Base-by-base conservation (phyloP, 768 basidiomycete species). In the Myochromella boudieri region DNA sequence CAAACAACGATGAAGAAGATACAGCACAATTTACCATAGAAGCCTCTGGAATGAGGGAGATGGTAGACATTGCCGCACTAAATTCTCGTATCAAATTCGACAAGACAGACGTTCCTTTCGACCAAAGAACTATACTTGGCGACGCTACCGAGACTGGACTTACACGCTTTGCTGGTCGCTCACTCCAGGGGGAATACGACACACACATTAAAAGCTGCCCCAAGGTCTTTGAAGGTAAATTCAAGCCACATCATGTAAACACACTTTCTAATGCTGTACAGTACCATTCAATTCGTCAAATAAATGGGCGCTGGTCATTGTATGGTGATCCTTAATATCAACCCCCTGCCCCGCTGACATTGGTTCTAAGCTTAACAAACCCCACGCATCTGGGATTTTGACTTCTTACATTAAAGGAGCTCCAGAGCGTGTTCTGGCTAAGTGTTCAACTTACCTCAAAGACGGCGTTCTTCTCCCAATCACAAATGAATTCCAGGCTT, bases 131-230 rank as follows among this genome's bases (percentile, higher is more conserved):
- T 29, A 84, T 86, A 44, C 71, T 86, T 15, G 84, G 84, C 3
- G 84, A 86, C 60, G 84, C 84, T n/a, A 86, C 84, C 3, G 84
- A 86, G 65, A 84, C 83, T n/a, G 84, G 84, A 15, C 67, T 86
- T 32, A 77, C 80, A 21, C 78, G 83, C 29, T 85, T 86, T 60
- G 81, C 83, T 24, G 83, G 81, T 6, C 76, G 77, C 29, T 69
- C 74, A 49, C 59, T 84, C 8, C 59, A 64, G 26, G 47, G 65
- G 0, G 75, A 78, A 47, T 86, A 82, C 52, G 84, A 85, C 53
- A 66, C 54, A 10, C 73, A 80, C 49, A 60, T 75, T 55, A 75
- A 73, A 62, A 63, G 60, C 17, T 67, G 73, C 53, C 70, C 77
- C 6, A 84, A 84, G 53, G 78, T 79, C n/a, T 86, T 86, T 51